Base-by-base conservation (phyloP, 2,329 filamentous ascomycete species). In the Pseudocercospora fijiensis region DNA sequence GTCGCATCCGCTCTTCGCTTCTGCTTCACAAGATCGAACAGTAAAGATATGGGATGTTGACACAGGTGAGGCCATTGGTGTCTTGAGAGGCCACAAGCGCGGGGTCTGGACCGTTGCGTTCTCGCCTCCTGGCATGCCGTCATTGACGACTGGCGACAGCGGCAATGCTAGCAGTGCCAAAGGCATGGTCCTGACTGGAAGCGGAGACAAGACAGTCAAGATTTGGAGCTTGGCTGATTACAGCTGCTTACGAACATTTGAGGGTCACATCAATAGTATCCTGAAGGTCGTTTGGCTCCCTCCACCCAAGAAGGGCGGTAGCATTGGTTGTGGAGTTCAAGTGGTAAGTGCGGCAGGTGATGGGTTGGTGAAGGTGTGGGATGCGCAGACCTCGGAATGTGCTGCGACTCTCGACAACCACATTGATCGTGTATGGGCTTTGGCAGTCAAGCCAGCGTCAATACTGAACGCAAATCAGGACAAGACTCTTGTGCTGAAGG, bases 31-130 rank as follows among this genome's bases (percentile, higher is more conserved):
- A 78, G 95, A 99, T 76, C 91, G 92, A 69, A 96, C 92, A 0
- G 92, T 98, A 69, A 99, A 98, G 80, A 95, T 99, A 64, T 99
- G 94, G 90, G 95, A 93, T 7, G 84, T 89, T 6, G 89, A 93
- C 69, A 91, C 95, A 75, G 93, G 96, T 20, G 92, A 97, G 72
- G 90, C 93, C 0, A 87, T 95, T 67, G 96, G 95, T 68, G 92
- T 99, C 30, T 85, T 99, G 18, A 87, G 91, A 60, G 96, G 96
- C 1, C 96, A 99, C 77, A 91, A 91, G 74, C 87, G 95, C 76
- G 95, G 96, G 76, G 94, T 99, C 10, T 99, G 95, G 95, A 92
- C 92, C 1, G 91, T 97, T 47, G 88, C 89, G 60, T 99, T 99
- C 76, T 90, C 92, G 5, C 93, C 93, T 1, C 85, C 87, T 62